Evolutionary conservation across 2,329 filamentous ascomycete species (phyloP), one percentile per base, ranked within the genome.

Genomic region (Botrytis hyacinthi): DNA sequence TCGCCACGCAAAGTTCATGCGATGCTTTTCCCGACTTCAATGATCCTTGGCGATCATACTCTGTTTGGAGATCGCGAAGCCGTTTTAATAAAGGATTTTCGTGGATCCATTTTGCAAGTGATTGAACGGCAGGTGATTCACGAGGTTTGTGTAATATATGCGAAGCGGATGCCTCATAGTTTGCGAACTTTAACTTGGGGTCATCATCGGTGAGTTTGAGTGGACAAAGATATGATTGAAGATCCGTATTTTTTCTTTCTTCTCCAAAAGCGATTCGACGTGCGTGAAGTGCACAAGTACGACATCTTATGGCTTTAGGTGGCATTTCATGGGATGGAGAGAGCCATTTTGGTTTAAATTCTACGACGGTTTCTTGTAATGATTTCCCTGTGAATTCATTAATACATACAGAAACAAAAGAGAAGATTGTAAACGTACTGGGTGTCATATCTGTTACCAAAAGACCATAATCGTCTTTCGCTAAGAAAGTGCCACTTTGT

Each of bases 281-380:
- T 37, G 67, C 72, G 73, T 70, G 77, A 42, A 44, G 77, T 74
- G 93, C 93, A 80, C 93, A 96, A 57, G 91, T 94, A 46, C 93
- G 89, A 82, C 93, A 96, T 69, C 92, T 86, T 69, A 84, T 87
- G 59, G 92, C 88, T 42, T 83, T 82, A 0, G 80, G 40, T 1
- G 93, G 93, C 0, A 93, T 92, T 54, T 88, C 90, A 6, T 91
- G 92, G 3, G 92, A 95, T 80, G 94, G 92, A 14, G 86, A 83
- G 40, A 96, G 87, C 93, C 93, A 96, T 82, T 96, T 96, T 22
- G 93, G 93, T 81, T 96, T 96, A 83, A 95, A 92, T 80, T 95
- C 92, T 73, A 93, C 83, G 46, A 92, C 80, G 9, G 82, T 77
- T 68, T 84, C 78, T 5, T 79, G 79, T 0, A 81, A 78, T 22